phyloP scores from a whole-genome alignment of 208 protist genomes.

The Leishmania aethiopica region DNA sequence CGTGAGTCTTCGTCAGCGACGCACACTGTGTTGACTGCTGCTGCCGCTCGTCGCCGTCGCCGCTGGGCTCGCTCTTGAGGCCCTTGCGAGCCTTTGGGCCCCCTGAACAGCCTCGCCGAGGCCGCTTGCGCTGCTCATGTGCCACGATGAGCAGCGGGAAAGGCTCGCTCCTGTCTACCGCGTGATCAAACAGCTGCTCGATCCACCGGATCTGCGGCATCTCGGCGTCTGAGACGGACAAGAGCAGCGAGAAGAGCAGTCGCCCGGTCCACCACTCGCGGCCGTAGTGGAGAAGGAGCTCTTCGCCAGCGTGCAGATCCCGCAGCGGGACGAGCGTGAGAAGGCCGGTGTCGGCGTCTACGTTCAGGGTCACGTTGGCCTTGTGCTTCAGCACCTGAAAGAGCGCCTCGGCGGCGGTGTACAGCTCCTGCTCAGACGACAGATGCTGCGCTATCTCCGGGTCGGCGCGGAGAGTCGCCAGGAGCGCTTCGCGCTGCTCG shows the following conservation, averaged over 20 bases:
- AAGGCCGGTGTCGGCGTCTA: conserved; percentile 54
- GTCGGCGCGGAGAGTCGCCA: conserved; percentile 20
- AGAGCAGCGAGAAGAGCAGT: conserved; percentile 64
- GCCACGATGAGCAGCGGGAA: conserved; percentile 63
- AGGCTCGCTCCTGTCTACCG: conserved; percentile 46
- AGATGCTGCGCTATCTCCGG: not conserved
- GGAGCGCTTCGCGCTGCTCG: conserved; percentile 22
- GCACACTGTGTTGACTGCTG: not conserved
- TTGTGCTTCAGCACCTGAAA: conserved; percentile 63
- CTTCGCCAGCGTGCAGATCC: conserved; percentile 67
- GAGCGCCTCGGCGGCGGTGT: conserved; percentile 33
- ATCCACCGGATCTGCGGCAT: conserved; percentile 70
- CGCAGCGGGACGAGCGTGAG: conserved; percentile 66
- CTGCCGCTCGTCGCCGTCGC: not conserved
- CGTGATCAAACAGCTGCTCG: conserved; percentile 56
- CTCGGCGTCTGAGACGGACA: conserved; percentile 47
- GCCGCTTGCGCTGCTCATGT: conserved; percentile 12
- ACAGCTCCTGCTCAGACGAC: conserved; percentile 33
- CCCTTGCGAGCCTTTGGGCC: not conserved
- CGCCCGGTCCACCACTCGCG: conserved; percentile 87
- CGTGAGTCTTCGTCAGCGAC: not conserved
- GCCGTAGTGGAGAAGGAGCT: conserved; percentile 87
- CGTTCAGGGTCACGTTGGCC: conserved; percentile 64
- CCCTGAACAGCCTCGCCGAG: not conserved
- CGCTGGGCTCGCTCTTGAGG: not conserved